Conservation (phyloP, 306 rosid genomes). For the Abrus pulchellus region DNA sequence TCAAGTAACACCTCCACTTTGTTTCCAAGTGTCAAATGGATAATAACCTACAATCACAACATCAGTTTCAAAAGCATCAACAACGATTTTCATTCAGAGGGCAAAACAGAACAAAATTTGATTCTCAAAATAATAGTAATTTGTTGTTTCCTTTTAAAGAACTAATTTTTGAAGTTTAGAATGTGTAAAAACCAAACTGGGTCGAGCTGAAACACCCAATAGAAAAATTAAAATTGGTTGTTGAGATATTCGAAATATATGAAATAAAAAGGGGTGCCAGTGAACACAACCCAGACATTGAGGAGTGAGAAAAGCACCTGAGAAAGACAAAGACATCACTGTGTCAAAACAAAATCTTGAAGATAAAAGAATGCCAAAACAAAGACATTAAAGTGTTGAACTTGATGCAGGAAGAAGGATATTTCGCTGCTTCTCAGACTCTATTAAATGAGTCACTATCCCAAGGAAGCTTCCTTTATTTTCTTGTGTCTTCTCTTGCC, state of each 20-base stretch:
- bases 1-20: conserved; percentile 47
- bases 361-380: conserved; percentile 22
- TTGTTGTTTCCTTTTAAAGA: background rate
- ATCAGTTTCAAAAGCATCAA: conserved; percentile 16
- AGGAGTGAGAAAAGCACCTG: conserved; percentile 45
- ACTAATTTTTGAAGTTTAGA: background rate
- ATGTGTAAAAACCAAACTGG: background rate
- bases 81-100: background rate
- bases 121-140: background rate
- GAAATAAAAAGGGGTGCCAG: conserved; percentile 14
- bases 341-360: conserved; percentile 5
- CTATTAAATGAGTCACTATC: conserved; percentile 26
- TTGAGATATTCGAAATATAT: background rate
- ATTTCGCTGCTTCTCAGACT: conserved; percentile 27
- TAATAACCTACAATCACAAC: conserved; percentile 50
- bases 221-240: background rate
- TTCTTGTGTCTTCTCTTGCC: conserved; percentile 18
- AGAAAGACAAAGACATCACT: conserved; percentile 50
- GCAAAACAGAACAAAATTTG: background rate
- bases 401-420: background rate
- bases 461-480: conserved; percentile 58
- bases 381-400: conserved; percentile 4
- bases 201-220: background rate
- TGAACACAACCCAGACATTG: background rate
- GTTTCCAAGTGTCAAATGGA: conserved; percentile 51